A percentile compares a stretch with the other conserved stretches of the same genome.
Conservation (phyloP, 192 early-diverging fungal genomes). For the Linnemannia elongata region DNA sequence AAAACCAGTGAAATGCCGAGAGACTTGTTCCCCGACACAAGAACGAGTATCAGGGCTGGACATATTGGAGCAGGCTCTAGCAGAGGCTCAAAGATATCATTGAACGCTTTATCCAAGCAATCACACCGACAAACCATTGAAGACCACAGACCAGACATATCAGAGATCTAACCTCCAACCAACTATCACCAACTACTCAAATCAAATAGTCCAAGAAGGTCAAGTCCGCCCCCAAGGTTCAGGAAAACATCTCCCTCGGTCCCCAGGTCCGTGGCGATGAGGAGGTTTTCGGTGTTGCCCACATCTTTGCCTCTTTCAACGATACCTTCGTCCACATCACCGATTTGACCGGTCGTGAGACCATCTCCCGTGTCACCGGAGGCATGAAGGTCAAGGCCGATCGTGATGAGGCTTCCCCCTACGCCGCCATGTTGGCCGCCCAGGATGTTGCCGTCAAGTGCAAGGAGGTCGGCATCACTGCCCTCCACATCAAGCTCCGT, state of each 20-base stretch:
- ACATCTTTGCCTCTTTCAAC: slow-evolving; percentile 99
- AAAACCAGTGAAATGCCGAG: background rate
- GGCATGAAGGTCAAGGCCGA: slow-evolving; percentile 99
- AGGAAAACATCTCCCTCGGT: slow-evolving; percentile 95
- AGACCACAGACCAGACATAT: background rate
- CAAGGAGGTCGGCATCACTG: slow-evolving; percentile 99
- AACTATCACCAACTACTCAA: background rate
- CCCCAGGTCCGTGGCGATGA: slow-evolving; percentile 98
- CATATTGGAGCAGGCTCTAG: background rate
- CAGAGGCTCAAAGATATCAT: background rate
- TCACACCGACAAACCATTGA: background rate
- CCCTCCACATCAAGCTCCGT: slow-evolving; percentile 99
- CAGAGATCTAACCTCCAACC: background rate
- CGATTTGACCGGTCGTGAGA: slow-evolving; percentile 99
- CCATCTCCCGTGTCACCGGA: slow-evolving; percentile 98
- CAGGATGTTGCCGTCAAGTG: slow-evolving; percentile 99
- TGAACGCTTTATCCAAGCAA: background rate
- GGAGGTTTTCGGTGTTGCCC: slow-evolving; percentile 99
- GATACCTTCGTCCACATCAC: slow-evolving; percentile 99
- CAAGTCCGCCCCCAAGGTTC: slow-evolving; percentile 70
- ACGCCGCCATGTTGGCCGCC: slow-evolving; percentile 99
- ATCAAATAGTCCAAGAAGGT: slow-evolving; percentile 71
- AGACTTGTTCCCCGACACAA: background rate
- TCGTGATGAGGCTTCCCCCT: slow-evolving; percentile 99
- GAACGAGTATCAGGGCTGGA: background rate